Base-by-base conservation (phyloP, 176 grass and related monocot genomes). In the Bromus sterilis region DNA sequence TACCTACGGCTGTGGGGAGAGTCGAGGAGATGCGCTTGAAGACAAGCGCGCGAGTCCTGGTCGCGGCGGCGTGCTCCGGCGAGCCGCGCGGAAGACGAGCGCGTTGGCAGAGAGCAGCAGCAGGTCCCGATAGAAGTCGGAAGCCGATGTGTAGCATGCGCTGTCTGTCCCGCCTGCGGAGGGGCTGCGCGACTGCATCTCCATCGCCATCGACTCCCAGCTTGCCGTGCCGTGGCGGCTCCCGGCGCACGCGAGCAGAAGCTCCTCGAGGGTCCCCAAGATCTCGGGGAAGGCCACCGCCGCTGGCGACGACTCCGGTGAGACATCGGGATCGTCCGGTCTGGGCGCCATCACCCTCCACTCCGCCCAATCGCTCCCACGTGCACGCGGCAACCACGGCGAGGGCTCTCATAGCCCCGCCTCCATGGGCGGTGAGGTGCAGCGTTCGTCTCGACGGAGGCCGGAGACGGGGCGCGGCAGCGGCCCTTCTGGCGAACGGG, bases 231-330 rank as follows among this genome's bases (percentile, higher is more conserved):
- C n/a, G n/a, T n/a, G n/a, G n/a, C n/a, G n/a, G n/a, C n/a, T n/a
- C 77, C 78, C 85, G 66, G 94, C 85, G 56, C 75, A 89, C 12
- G 87, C 87, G 41, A 94, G 87, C 77, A 97, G 88, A 2, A 97
- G 89, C 61, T 97, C 94, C 85, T 97, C 94, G 80, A 83, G 78
- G 36, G 94, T 94, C 12, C 87, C 89, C 94, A 89, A 97, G 94
- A 97, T 90, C 91, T 94, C 91, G 51, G 43, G 78, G 70, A 48
- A 59, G 68, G 29, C 60, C 72, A 55, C 35, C 2, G 77, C 39
- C 76, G 58, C 30, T 26, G n/a, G n/a, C n/a, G n/a, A n/a, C n/a
- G n/a, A n/a, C n/a, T n/a, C n/a, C n/a, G n/a, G n/a, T n/a, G n/a
- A n/a, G n/a, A n/a, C n/a, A n/a, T n/a, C n/a, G n/a, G n/a, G n/a